phyloP scores from a whole-genome alignment of 192 early-diverging fungal genomes.

The Podila clonocystis region DNA sequence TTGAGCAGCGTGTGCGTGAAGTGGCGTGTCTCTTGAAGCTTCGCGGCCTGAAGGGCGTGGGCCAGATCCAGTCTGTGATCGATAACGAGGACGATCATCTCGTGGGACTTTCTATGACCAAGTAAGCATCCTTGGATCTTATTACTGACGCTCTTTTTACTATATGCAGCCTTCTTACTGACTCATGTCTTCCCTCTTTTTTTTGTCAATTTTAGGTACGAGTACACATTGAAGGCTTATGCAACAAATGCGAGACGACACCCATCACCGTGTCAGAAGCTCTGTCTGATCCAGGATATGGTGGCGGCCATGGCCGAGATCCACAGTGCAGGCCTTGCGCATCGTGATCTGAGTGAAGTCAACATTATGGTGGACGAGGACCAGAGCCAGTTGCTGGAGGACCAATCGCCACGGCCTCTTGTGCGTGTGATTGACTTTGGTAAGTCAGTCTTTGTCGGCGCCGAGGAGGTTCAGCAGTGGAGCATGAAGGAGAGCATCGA shows the following conservation, averaged over 20 bases:
- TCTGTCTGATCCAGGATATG: constrained; percentile 61
- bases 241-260: constrained; percentile 62
- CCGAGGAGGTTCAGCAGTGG: constrained; percentile 58
- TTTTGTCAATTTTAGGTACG: constrained; percentile 49
- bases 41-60: constrained; percentile 55
- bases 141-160: no score
- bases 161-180: not conserved
- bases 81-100: constrained; percentile 60
- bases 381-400: constrained; percentile 48
- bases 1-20: constrained; percentile 65
- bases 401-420: constrained; percentile 55
- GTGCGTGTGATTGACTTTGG: constrained; percentile 71
- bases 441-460: constrained; percentile 64
- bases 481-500: constrained; percentile 51
- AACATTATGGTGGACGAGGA: constrained; percentile 69
- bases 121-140: constrained; percentile 20
- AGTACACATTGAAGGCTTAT: constrained; percentile 65
- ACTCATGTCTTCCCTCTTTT: not conserved
- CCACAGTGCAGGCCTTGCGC: constrained; percentile 63
- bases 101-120: constrained; percentile 68
- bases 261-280: constrained; percentile 64
- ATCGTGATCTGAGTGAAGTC: constrained; percentile 68
- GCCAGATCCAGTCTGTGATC: constrained; percentile 65
- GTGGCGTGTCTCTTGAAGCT: constrained; percentile 66
- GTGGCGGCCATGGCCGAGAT: constrained; percentile 60